Evolutionary conservation across 2,329 filamentous ascomycete species (phyloP).

Genomic region (Lachnellula occidentalis): DNA sequence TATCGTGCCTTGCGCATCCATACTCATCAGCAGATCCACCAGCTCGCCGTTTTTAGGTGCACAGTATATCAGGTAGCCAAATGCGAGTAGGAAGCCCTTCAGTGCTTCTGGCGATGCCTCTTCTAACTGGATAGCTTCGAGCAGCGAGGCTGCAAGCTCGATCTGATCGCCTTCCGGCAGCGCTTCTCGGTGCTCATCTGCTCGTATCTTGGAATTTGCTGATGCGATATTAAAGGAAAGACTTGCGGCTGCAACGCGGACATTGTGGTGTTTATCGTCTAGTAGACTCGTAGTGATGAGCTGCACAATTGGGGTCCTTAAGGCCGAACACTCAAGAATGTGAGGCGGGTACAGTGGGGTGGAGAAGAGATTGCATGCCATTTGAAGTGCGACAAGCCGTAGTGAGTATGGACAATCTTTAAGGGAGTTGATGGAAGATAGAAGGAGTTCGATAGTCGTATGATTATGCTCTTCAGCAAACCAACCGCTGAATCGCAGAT

Average conservation of each 20-base stretch:
- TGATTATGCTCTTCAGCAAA: constrained; percentile 71
- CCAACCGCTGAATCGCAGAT: constrained; percentile 73
- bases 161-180: constrained; percentile 68
- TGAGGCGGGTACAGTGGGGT: constrained; percentile 64
- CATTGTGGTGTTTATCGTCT: constrained; percentile 66
- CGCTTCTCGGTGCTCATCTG: constrained; percentile 49
- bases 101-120: constrained; percentile 63
- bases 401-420: constrained; percentile 69
- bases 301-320: constrained; percentile 57
- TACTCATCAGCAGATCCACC: constrained; percentile 69
- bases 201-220: constrained; percentile 61
- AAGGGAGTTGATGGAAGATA: constrained; percentile 53
- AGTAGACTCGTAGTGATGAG: constrained; percentile 75
- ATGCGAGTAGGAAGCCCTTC: constrained; percentile 68
- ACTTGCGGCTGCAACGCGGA: constrained; percentile 76
- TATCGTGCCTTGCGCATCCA: constrained; percentile 68
- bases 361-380: constrained; percentile 80
- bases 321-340: constrained; percentile 45
- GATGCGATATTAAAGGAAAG: constrained; percentile 78
- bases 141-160: constrained; percentile 72
- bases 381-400: constrained; percentile 75
- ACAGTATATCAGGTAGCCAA: constrained; percentile 72
- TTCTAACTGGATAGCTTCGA: constrained; percentile 65
- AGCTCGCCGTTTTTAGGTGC: constrained; percentile 66
- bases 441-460: constrained; percentile 55